Percentiles rank a stretch among this genome's conserved stretches.
These are phyloP conservation scores for Rubia yunnanensis DNA, from an alignment of 257 asterid species.

Conservation along the genomic window DNA sequence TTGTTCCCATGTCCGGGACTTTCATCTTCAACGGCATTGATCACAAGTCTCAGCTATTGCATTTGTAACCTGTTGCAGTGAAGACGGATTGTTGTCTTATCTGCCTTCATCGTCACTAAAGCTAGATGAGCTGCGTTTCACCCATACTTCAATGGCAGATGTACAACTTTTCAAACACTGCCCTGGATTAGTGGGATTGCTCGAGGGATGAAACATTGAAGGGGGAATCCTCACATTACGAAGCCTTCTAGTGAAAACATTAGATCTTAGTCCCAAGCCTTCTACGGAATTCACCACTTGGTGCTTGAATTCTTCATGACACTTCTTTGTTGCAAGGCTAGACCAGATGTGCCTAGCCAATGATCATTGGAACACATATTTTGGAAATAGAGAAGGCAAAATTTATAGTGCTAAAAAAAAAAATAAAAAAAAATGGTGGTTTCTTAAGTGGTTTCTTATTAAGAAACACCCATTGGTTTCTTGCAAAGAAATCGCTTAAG, in stretches of 20 bases:
- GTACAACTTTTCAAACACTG: neutral
- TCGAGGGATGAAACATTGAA: neutral
- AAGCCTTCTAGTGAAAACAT: too few species aligned
- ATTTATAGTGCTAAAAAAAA: too few species aligned
- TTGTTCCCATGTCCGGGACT: conserved; percentile 84
- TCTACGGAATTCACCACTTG: neutral
- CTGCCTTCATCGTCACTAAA: neutral
- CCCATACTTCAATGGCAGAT: neutral
- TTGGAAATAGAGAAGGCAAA: too few species aligned
- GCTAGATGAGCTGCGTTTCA: neutral
- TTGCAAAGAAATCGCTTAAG: too few species aligned
- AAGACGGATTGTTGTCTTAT: neutral
- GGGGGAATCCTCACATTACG: neutral
- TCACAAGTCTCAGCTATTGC: conserved; percentile 76
- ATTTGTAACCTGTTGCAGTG: conserved; percentile 26
- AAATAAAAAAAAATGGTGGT: too few species aligned
- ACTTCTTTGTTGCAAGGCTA: neutral
- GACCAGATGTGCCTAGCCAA: neutral
- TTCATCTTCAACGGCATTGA: conserved; percentile 83
- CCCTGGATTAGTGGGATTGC: neutral
- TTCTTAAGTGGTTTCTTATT: too few species aligned
- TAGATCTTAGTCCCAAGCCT: neutral
- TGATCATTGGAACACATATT: neutral
- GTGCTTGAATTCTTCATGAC: neutral
- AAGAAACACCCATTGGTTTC: too few species aligned